Base-by-base conservation (phyloP, 495 filamentous ascomycete genomes). In the Podospora comata region DNA sequence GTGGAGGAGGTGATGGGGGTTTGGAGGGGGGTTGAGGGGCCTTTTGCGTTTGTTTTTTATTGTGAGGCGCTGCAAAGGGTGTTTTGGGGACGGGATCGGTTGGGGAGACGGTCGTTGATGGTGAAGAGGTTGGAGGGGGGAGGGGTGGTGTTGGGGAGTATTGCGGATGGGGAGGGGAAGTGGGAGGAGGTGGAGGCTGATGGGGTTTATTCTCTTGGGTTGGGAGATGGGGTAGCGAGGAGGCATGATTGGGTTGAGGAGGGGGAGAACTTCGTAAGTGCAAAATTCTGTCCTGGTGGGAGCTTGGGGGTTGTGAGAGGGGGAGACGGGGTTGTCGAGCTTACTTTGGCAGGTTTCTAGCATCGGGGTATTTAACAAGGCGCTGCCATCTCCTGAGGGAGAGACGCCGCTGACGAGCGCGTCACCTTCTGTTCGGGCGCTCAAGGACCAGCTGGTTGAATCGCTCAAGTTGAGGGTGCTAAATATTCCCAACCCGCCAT, bases 41-140 rank as follows among this genome's bases (percentile, higher is more conserved):
- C 96, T 11, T 98, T 92, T 78, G 91, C 96, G 16, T 96, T 98
- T 80, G 87, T 97, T 2, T 98, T 90, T 78, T 93, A 89, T 75
- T 91, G 98, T 79, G 82, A 82, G 5, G 67, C 76, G 23, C 77
- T 84, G 65, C 78, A 79, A 16, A 83, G 80, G 28, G 59, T 98
- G 6, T 94, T 87, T 81, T 97, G 90, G 75, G 92, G 89, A 19
- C 83, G 95, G 66, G 95, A 99, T 77, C 89, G 89, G 66, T 83
- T 98, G 19, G 95, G 95, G 27, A 84, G 95, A 68, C 83, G 96
- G 63, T 97, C 95, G 57, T 81, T 99, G 5, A 82, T 98, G 32
- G 77, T 62, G 79, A 83, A 69, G 75, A 78, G 6, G 73, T 68
- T 19, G 80, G 82, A 9, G 23, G 81, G 75, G 30, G 80, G 82